Percentiles rank a stretch among this genome's conserved stretches.
phyloP scores from a whole-genome alignment of 73 alveolate genomes.

The Paramecium tetraurelia region DNA sequence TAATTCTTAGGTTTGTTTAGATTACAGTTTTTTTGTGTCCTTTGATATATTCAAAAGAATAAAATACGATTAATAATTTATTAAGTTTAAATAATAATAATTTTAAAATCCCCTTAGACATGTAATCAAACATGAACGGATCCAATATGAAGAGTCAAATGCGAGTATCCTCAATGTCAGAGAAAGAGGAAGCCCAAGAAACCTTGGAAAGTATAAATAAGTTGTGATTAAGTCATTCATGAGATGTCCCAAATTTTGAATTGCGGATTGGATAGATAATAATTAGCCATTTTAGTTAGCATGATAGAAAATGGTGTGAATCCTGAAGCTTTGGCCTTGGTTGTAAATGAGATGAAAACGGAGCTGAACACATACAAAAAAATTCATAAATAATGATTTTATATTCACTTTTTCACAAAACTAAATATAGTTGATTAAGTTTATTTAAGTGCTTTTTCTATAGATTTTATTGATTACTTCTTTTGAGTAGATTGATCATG shows the following conservation, averaged over 20 bases:
- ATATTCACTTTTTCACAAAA: background rate
- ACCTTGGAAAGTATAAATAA: constrained; percentile 35
- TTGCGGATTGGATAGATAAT: constrained; percentile 88
- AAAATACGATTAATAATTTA: background rate
- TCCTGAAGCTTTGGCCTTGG: constrained; percentile 93
- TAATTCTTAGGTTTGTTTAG: background rate
- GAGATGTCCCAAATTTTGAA: constrained; percentile 89
- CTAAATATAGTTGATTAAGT: constrained; percentile 2
- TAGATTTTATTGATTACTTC: background rate
- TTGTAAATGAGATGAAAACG: constrained; percentile 85
- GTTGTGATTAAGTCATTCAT: constrained; percentile 44
- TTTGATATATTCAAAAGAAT: background rate
- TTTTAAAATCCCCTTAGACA: background rate
- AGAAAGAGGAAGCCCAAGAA: constrained; percentile 54
- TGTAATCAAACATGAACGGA: background rate
- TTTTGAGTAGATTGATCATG: background rate
- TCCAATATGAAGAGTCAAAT: background rate
- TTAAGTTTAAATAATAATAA: background rate
- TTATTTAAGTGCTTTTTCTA: constrained; percentile 21
- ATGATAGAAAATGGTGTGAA: constrained; percentile 93
- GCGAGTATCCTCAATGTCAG: background rate
- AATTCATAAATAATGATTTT: background rate
- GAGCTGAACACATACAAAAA: constrained; percentile 79
- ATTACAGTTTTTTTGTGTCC: background rate
- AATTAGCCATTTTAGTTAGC: constrained; percentile 76